Percentiles rank a stretch among this genome's conserved stretches.
Evolutionary conservation across 805 yeast species (phyloP).

Genomic region (Lachancea thermotolerans): DNA sequence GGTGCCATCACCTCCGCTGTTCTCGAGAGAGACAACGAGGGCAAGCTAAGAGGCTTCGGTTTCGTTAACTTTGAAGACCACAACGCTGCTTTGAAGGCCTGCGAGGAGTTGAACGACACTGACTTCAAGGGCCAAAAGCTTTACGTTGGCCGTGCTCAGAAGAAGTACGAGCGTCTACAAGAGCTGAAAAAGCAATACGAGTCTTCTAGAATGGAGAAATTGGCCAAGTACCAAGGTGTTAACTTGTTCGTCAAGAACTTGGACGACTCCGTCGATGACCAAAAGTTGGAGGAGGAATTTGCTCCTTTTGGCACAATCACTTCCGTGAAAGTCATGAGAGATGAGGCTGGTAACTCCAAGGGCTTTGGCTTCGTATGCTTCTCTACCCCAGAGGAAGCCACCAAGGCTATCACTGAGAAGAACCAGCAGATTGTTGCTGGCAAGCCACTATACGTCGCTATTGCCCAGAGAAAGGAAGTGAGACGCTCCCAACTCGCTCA

Average conservation of each 20-base stretch:
- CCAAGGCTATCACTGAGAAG: constrained; percentile 97
- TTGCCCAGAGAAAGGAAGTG: constrained; percentile 97
- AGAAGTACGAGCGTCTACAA: constrained; percentile 95
- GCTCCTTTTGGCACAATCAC: constrained; percentile 91
- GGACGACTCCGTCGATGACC: constrained; percentile 90
- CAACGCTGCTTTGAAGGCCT: constrained; percentile 84
- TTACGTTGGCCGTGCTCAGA: constrained; percentile 98
- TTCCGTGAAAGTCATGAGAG: constrained; percentile 93
- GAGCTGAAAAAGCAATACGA: constrained; percentile 94
- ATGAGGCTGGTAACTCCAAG: constrained; percentile 89
- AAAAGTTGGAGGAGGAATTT: constrained; percentile 84
- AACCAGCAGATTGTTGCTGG: constrained; percentile 92
- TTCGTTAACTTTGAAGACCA: constrained; percentile 88
- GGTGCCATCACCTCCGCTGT: constrained; percentile 82
- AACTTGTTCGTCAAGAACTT: constrained; percentile 95
- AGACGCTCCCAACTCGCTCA: constrained; percentile 96
- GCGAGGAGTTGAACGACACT: constrained; percentile 81
- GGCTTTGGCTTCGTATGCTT: constrained; percentile 99
- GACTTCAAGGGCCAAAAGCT: constrained; percentile 81
- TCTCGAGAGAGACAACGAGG: constrained; percentile 74
- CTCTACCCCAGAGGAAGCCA: constrained; percentile 97
- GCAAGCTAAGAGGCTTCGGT: constrained; percentile 92
- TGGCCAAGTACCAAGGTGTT: constrained; percentile 94
- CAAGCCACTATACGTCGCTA: constrained; percentile 96
- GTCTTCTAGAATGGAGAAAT: constrained; percentile 82